Conservation (phyloP, 495 filamentous ascomycete species). For the Pyronema omphalodes region DNA sequence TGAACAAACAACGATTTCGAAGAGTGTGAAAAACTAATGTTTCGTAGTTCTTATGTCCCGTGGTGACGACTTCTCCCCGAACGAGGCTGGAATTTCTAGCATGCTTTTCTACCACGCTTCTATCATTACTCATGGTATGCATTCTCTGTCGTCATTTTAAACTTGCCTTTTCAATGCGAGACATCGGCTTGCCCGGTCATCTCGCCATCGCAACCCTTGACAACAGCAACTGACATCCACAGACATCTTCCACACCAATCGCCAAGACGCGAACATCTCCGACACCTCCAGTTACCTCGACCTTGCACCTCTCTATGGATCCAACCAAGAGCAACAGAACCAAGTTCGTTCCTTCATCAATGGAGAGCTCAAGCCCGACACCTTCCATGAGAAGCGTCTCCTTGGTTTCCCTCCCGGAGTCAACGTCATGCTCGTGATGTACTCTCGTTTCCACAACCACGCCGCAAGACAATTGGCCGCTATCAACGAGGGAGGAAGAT, state of each 20-base stretch:
- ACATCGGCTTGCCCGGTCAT: conserved; percentile 25
- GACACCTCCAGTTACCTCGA: conserved; percentile 40
- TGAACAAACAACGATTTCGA: background rate
- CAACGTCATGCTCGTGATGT: conserved; percentile 29
- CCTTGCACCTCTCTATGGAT: conserved; percentile 37
- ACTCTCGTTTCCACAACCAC: conserved; percentile 30
- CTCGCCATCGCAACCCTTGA: conserved; percentile 32
- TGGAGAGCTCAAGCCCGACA: conserved; percentile 37
- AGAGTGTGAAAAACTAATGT: background rate
- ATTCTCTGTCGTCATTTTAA: background rate
- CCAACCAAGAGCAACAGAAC: conserved; percentile 30
- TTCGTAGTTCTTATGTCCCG: conserved; percentile 38
- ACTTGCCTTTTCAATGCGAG: conserved; percentile 6
- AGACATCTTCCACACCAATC: conserved; percentile 35
- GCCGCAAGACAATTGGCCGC: conserved; percentile 22
- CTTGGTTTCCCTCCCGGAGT: conserved; percentile 33
- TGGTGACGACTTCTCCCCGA: conserved; percentile 35
- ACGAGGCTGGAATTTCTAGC: conserved; percentile 64
- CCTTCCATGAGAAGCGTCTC: conserved; percentile 32
- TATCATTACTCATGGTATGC: conserved; percentile 58
- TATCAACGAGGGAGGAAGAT: conserved; percentile 30
- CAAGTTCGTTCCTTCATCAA: conserved; percentile 29
- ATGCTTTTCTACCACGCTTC: conserved; percentile 73
- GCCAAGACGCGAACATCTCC: conserved; percentile 27
- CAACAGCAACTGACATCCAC: conserved; percentile 29